Evolutionary conservation across 2,329 filamentous ascomycete genomes (phyloP).

Genomic region (Penicillium sp.): DNA sequence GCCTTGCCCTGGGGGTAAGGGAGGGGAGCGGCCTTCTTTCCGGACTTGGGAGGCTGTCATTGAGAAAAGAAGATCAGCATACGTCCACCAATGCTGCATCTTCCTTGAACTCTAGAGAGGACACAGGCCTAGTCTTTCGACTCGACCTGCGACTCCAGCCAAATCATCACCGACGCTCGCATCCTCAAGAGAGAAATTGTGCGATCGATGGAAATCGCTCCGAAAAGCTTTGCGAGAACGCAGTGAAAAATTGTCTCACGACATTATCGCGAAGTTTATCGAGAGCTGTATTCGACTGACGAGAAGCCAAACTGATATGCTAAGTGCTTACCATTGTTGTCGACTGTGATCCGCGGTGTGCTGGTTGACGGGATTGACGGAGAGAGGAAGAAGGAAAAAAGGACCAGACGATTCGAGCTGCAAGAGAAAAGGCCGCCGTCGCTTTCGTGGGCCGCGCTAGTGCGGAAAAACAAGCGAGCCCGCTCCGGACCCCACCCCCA

Average conservation of each 20-base stretch:
- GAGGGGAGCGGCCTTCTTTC: conserved; percentile 97
- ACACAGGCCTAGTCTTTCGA: conserved; percentile 52
- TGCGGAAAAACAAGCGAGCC: conserved; percentile 26
- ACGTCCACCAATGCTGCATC: conserved; percentile 74
- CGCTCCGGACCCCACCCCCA: conserved; percentile 7
- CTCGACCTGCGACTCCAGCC: conserved; percentile 59
- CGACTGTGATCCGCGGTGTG: conserved; percentile 56
- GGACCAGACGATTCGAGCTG: conserved; percentile 20
- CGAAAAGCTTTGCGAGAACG: conserved; percentile 34
- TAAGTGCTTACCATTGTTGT: conserved; percentile 67
- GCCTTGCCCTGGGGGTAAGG: conserved; percentile 96
- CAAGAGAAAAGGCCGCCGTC: conserved; percentile 29
- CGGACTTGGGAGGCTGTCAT: conserved; percentile 99
- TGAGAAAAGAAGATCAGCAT: conserved; percentile 99
- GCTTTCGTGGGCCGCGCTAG: conserved; percentile 43
- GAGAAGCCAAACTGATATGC: conserved; percentile 42
- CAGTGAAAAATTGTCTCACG: conserved; percentile 35
- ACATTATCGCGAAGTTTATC: conserved; percentile 46
- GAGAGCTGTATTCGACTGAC: conserved; percentile 38
- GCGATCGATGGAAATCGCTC: conserved; percentile 44
- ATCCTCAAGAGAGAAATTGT: conserved; percentile 35
- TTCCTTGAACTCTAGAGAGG: conserved; percentile 95
- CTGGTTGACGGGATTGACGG: conserved; percentile 53
- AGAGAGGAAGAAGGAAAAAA: conserved; percentile 34
- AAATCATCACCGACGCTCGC: conserved; percentile 48